Evolutionary conservation across 1,139 yeast species (phyloP).

Genomic region (Kodamaea sp.): DNA sequence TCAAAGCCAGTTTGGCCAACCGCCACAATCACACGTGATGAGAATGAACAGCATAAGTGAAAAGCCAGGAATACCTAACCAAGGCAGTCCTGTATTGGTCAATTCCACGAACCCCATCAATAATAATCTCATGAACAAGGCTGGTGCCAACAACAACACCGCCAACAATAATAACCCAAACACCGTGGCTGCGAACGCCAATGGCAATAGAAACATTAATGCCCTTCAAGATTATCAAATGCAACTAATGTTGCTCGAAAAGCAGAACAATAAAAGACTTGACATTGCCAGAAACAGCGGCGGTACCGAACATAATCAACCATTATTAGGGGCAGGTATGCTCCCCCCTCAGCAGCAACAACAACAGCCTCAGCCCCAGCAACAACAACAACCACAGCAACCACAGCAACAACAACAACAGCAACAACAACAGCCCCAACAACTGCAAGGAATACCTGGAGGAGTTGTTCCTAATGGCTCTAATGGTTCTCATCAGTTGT

Average conservation of each 20-base stretch:
- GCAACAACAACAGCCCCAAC: conserved; percentile 2
- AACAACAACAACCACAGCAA: conserved; percentile 15
- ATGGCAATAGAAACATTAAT: conserved; percentile 33
- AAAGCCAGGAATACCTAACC: conserved; percentile 9
- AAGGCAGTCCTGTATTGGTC: conserved; percentile 13
- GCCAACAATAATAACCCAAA: conserved; percentile 2
- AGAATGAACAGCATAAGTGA: conserved; percentile 18
- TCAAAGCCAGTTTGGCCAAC: conserved; percentile 10
- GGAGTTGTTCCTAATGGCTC: background rate
- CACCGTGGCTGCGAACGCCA: conserved; percentile 7
- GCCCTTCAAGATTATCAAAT: conserved; percentile 73
- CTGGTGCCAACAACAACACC: conserved; percentile 1
- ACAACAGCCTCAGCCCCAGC: conserved; percentile 16
- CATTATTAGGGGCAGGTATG: conserved; percentile 22
- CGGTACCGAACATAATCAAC: conserved; percentile 14
- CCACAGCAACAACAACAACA: conserved; percentile 3
- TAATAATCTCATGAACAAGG: conserved; percentile 9
- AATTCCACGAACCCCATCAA: conserved; percentile 5
- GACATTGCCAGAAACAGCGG: conserved; percentile 49
- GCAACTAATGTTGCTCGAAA: conserved; percentile 71
- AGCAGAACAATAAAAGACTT: conserved; percentile 66
- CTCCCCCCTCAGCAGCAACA: conserved; percentile 21
- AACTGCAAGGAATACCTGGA: background rate
- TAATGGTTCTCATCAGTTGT: conserved; percentile 5
- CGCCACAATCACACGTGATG: conserved; percentile 16